Percentiles rank a stretch among this genome's conserved stretches.
These are phyloP conservation scores for Vicia faba DNA, from an alignment of 306 rosid genomes.

Conservation along the genomic window DNA sequence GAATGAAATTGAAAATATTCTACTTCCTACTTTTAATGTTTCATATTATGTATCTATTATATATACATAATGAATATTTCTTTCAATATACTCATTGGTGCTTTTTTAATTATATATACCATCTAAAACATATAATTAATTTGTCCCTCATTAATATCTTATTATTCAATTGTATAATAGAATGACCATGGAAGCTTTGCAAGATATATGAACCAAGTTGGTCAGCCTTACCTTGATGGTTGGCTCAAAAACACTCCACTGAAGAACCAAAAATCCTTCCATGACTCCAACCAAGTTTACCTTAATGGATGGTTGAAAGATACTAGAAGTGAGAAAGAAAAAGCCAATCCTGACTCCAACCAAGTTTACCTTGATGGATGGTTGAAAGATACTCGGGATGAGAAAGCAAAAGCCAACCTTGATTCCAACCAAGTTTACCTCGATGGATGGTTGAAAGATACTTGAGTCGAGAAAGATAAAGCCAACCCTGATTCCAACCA, in stretches of 20 bases:
- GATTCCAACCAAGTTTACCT: neutral
- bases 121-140: neutral
- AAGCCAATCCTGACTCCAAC: neutral
- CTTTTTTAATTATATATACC: neutral
- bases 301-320: conserved; percentile 24
- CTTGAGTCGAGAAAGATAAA: too few relatives aligned
- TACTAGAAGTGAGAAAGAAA: neutral
- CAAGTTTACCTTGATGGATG: conserved; percentile 20
- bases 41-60: neutral
- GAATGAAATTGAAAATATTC: neutral
- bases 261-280: neutral
- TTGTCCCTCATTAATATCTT: neutral
- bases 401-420: neutral
- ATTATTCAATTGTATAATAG: conserved; percentile 1
- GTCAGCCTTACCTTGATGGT: conserved; percentile 8
- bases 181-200: neutral
- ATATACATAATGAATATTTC: neutral
- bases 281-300: neutral
- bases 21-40: neutral
- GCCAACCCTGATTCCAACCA: too few relatives aligned
- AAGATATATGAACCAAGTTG: neutral
- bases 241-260: neutral
- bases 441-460: too few relatives aligned
- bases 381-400: neutral
- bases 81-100: neutral